Evolutionary conservation across 208 protist genomes (phyloP), one percentile per base, ranked within the genome.

Genomic region (Strigomonas culicis): DNA sequence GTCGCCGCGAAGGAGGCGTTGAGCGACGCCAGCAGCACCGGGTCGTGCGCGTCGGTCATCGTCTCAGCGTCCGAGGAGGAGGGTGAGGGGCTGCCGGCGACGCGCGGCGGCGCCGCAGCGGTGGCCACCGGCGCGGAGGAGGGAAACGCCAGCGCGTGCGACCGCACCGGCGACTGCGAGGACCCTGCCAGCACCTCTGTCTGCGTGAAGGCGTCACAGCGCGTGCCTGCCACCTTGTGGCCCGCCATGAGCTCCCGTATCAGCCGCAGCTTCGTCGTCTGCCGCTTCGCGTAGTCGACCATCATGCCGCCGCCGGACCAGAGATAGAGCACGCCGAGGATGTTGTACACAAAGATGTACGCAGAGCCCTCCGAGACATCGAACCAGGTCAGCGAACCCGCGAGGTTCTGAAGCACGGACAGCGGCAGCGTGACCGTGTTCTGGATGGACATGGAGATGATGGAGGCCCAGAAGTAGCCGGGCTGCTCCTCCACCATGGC

Each of bases 371-470:
- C 55, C 8, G 63, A 65, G 44, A 79, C 64, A 59, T 87, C 71
- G 30, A 92, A 61, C 72, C 83, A 91, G 24, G 55, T n/a, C 13
- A 94, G 57, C 27, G 80, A 79, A 44, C 55, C 57, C 3, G 80
- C 66, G n/a, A 94, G 62, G 52, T 79, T 80, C 39, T 81, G 72
- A 34, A 94, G 43, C 43, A 94, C 63, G 1, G 85, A 88, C 25
- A 94, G 75, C 15, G 85, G 88, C 39, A 91, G 72, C 31, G 88
- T 89, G 3, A 94, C 75, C 53, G 72, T 80, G 72, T 94, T 94
- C 62, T 84, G 83, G 39, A 88, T 75, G 28, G 77, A 81, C 68
- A 74, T 88, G 59, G 73, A 85, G 11, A 92, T 39, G 55, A 68
- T 67, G 25, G 70, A 70, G 15, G 71, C 83, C 73, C 78, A 90